Conservation (phyloP, 1,139 yeast species). For the Suhomyces yuchorum region DNA sequence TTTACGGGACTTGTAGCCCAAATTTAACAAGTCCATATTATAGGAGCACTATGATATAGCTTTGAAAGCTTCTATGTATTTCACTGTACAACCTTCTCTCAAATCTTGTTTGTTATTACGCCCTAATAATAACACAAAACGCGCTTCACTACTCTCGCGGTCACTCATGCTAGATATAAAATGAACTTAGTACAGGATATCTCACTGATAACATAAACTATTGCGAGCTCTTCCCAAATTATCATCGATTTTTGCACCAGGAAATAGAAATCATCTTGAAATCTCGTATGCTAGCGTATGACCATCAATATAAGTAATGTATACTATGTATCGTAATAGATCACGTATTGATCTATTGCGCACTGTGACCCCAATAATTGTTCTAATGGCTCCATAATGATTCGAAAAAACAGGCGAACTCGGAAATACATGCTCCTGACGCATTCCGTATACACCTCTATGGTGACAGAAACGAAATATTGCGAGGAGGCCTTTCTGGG, state of each 20-base stretch:
- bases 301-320: constrained; percentile 39
- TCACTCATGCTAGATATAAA: background rate
- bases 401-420: constrained; percentile 34
- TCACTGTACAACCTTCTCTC: background rate
- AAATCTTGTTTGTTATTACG: constrained; percentile 12
- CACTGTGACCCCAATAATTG: constrained; percentile 36
- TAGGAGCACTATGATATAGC: background rate
- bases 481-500: constrained; percentile 62
- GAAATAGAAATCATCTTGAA: background rate
- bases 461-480: constrained; percentile 58
- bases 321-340: constrained; percentile 28
- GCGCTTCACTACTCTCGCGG: constrained; percentile 7
- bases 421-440: constrained; percentile 63
- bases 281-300: constrained; percentile 27
- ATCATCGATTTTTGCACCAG: too few relatives aligned
- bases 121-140: constrained; percentile 11
- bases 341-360: constrained; percentile 25
- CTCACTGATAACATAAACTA: too few relatives aligned
- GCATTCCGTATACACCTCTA: constrained; percentile 57
- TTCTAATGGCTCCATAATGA: constrained; percentile 32
- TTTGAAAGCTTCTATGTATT: background rate
- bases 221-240: too few relatives aligned
- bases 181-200: background rate
- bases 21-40: constrained; percentile 50
- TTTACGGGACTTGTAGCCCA: constrained; percentile 60